These are phyloP conservation scores for Hanseniaspora uvarum DNA, from an alignment of 1,139 yeast species.

Conservation along the genomic window DNA sequence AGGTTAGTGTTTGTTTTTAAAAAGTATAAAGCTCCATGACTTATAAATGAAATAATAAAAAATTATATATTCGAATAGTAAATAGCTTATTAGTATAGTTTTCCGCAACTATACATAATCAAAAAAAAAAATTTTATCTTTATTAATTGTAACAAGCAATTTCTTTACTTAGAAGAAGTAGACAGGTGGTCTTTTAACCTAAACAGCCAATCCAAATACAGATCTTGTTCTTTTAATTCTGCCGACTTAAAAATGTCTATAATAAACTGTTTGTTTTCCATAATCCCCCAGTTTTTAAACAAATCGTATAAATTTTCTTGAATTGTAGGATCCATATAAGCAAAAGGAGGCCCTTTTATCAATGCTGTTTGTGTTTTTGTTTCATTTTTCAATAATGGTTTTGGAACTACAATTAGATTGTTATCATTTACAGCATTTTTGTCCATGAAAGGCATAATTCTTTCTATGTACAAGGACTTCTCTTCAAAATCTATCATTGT, in stretches of 20 bases:
- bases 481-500: neutral
- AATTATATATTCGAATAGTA: neutral
- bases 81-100: neutral
- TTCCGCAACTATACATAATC: neutral
- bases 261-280: constrained; percentile 9
- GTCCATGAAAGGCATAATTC: neutral
- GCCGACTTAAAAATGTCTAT: constrained; percentile 10
- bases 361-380: neutral
- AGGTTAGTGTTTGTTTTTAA: no score
- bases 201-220: constrained; percentile 10
- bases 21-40: neutral
- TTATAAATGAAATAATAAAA: neutral
- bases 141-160: neutral
- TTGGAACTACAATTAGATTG: neutral
- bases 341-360: constrained; percentile 1
- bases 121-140: neutral
- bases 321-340: constrained; percentile 2
- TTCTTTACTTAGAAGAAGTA: neutral
- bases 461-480: neutral
- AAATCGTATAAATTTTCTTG: constrained; percentile 1
- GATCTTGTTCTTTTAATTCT: constrained; percentile 11
- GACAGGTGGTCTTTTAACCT: neutral
- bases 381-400: neutral
- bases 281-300: constrained; percentile 10
- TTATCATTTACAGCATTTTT: neutral